Evolutionary conservation across 345 rosid genomes (phyloP), one percentile per base, ranked within the genome.

Genomic region (Sisymbrium altissimum): DNA sequence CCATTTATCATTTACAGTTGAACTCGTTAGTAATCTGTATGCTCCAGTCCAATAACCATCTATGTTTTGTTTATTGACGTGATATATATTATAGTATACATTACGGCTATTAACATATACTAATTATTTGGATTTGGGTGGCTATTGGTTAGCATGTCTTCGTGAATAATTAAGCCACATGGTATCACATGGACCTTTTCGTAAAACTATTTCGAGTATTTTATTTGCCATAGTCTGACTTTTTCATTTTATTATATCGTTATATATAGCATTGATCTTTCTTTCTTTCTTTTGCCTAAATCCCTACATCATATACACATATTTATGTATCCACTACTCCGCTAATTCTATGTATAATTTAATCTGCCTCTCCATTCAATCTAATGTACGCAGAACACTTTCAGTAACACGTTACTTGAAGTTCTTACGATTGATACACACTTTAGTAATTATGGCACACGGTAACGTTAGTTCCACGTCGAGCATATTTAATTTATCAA

Each of bases 111-210:
- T 32, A 35, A 4, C 49, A 19, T 62, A 71, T 29, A 50, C 13
- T 66, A 45, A 21, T 3, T 36, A 0, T 6, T 12, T 33, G 48
- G 21, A 0, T 3, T 14, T 46, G 43, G 23, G 27, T 66, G 54
- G 30, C 45, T 19, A 48, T 48, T 74, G 68, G 61, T 59, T 59
- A 74, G 73, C 73, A 59, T 59, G 55, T 75, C 36, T 59, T 50
- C 12, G 48, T 30, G 54, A 59, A 75, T 41, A 49, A 49, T 49
- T 67, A 40, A 8, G 7, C 63, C 64, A 54, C 76, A 72, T 64
- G 76, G 36, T 25, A 4, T 30, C 79, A 68, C 79, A 45, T 45
- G 21, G 50, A 45, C 50, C 21, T 45, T 0, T 27, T 30, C 33
- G 3, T 45, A 2, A 36, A 45, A 23, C 9, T 27, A 57, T 57